Conservation (phyloP, 2,329 filamentous ascomycete species). For the Paracamarosporium sp. region DNA sequence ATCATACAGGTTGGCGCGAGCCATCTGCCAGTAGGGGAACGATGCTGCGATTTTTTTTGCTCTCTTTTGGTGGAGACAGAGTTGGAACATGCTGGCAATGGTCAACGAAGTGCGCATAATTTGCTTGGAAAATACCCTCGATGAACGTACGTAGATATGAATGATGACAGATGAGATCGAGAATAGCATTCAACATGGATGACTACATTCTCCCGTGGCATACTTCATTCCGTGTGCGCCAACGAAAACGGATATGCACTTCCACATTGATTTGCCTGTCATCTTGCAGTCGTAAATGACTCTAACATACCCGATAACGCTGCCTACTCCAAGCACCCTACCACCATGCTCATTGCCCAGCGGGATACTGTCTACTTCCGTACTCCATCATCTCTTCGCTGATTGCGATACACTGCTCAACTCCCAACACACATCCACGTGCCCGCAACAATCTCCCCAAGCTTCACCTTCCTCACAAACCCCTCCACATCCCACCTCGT, state of each 20-base stretch:
- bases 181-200: background rate
- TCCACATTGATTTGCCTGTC: background rate
- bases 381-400: background rate
- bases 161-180: conserved; percentile 6
- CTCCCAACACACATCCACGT: conserved; percentile 2
- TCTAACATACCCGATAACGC: background rate
- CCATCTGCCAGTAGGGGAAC: conserved; percentile 26
- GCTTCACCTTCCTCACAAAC: background rate
- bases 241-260: background rate
- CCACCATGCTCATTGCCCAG: no score
- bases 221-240: no score
- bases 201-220: background rate
- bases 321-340: background rate
- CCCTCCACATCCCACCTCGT: background rate
- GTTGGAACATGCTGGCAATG: conserved; percentile 44
- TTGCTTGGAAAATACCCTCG: conserved; percentile 5
- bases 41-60: background rate
- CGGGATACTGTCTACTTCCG: no score
- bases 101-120: conserved; percentile 21
- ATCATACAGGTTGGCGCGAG: conserved; percentile 34
- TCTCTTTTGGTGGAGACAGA: background rate
- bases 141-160: conserved; percentile 8
- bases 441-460: background rate
- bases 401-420: background rate
- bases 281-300: no score